Evolutionary conservation across 75 land plant genomes (phyloP), one percentile per base, ranked within the genome.

Genomic region (Cryptomeria japonica): DNA sequence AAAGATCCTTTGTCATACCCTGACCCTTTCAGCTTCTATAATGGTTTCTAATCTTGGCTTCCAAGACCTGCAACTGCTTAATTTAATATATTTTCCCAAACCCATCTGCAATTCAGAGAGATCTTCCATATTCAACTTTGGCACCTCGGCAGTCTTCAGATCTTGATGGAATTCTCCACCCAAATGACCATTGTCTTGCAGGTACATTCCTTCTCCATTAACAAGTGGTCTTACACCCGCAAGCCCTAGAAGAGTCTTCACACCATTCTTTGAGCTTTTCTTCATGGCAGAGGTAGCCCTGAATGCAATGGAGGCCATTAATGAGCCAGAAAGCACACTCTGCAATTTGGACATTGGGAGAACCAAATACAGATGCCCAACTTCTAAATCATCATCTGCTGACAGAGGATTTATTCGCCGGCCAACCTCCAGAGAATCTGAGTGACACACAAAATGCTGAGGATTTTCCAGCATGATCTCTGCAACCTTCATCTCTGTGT

Each of bases 401-500:
- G 79, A 53, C 5, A 95, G 87, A 1, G 90, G 92, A 5, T 89
- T 85, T 19, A 93, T 87, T 11, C 93, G 84, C 36, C 84, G 87
- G 5, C 92, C 93, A 0, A 89, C 91, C 42, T 78, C 80, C 31
- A 93, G 85, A 77, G 87, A 38, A 3, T n/a, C 42, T 0, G 94
- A 87, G n/a, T 95, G 92, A 76, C 96, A 94, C 19, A 95, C 86
- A 77, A 94, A 91, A 16, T 90, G 83, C 10, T 87, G 89, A 0
- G 95, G 95, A 51, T 94, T 90, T 61, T 92, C 93, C 14, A 90
- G 73, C 95, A 93, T 93, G 5, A 94, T 87, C 80, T 95, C 96
- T 1, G 91, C 94, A 5, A 88, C 96, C 76, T 87, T 91, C 13
- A 93, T 87, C 38, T 90, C 89, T 56, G 77, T 79, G 36, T 77